Conservation (phyloP, 768 basidiomycete species). For the Kwoniella sp. region DNA sequence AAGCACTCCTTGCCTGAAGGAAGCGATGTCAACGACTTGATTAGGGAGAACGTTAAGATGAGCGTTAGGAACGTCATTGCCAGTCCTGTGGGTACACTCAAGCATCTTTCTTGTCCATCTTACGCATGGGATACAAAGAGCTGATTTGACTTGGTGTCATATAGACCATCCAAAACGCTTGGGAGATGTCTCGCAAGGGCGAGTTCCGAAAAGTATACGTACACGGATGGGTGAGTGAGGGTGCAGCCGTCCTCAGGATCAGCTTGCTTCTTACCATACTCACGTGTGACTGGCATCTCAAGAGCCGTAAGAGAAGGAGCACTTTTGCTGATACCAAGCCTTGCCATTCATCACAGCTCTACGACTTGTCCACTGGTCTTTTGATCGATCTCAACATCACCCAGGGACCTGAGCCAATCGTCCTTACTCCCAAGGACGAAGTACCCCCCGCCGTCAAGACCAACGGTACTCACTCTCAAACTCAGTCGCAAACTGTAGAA, state of each 20-base stretch:
- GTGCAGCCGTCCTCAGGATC: too few relatives aligned
- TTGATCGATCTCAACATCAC: constrained; percentile 32
- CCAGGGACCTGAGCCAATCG: constrained; percentile 21
- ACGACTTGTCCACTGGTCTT: constrained; percentile 48
- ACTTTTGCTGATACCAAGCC: too few relatives aligned
- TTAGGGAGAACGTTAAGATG: constrained; percentile 50
- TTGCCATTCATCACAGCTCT: constrained; percentile 29
- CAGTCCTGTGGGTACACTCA: constrained; percentile 44
- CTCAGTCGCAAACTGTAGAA: background rate
- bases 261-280: background rate
- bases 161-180: constrained; percentile 50
- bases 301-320: too few relatives aligned
- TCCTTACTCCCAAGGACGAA: constrained; percentile 1
- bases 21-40: constrained; percentile 47
- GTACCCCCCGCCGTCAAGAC: background rate
- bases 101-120: background rate
- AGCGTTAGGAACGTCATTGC: constrained; percentile 52
- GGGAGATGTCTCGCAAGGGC: constrained; percentile 38
- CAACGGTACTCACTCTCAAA: background rate
- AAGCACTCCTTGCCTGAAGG: constrained; percentile 55
- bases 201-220: constrained; percentile 47
- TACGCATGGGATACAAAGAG: background rate
- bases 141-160: too few relatives aligned
- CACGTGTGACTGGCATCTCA: too few relatives aligned
- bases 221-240: constrained; percentile 50